phyloP scores from a whole-genome alignment of 257 asterid genomes.

The Solanum okadae region DNA sequence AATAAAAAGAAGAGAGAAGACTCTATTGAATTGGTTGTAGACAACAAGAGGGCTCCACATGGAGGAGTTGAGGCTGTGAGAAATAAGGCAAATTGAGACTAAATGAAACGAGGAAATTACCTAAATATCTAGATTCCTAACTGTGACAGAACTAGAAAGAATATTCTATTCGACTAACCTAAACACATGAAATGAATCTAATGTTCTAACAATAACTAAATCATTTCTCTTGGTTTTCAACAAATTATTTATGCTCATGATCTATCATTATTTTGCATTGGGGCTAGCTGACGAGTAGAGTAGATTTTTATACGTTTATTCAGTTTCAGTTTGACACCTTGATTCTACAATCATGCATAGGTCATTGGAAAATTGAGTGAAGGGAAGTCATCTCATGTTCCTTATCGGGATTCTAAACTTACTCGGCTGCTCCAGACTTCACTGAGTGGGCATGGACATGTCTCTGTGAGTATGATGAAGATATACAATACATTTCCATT shows the following conservation, averaged over 20 bases:
- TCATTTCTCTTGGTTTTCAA: not conserved
- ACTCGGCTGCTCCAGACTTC: constrained; percentile 96
- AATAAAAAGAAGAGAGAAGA: not conserved
- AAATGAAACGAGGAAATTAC: not conserved
- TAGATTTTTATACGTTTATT: not conserved
- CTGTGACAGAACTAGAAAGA: not conserved
- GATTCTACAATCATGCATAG: constrained; percentile 27
- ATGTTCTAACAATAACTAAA: not conserved
- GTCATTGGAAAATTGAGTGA: constrained; percentile 98
- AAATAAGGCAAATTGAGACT: not conserved
- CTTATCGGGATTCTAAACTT: constrained; percentile 94
- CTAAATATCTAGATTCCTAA: not conserved
- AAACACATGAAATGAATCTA: not conserved
- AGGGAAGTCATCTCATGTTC: constrained; percentile 95
- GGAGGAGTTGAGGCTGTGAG: not conserved
- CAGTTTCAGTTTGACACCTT: constrained; percentile 7
- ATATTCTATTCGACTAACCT: not conserved
- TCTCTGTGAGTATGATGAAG: constrained; percentile 57
- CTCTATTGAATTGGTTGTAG: not conserved
- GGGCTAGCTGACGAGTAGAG: not conserved
- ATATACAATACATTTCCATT: not conserved
- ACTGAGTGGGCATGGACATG: constrained; percentile 96
- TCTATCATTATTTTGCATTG: not conserved
- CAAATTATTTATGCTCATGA: not conserved
- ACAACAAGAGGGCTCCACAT: not conserved